A percentile compares a stretch with the other conserved stretches of the same genome.
phyloP scores from a whole-genome alignment of 1,284 basidiomycete genomes.

The Heliocybe sulcata region DNA sequence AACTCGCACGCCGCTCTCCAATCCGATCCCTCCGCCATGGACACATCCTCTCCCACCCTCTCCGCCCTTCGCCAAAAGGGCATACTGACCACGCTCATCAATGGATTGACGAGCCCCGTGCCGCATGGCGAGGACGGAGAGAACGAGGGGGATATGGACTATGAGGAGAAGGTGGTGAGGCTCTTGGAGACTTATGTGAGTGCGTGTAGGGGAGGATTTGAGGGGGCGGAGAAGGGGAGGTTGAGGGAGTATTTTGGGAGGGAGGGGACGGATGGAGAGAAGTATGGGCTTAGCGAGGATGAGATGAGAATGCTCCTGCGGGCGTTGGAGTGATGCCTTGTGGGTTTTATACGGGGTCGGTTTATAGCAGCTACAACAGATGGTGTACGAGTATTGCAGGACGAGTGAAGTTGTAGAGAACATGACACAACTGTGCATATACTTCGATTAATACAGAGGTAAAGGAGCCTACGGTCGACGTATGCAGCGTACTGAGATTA shows the following conservation, averaged over 20 bases:
- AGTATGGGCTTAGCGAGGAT: not conserved
- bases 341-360: not conserved
- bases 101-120: conserved; percentile 40
- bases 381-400: too few species aligned
- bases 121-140: conserved; percentile 70
- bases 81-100: conserved; percentile 34
- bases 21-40: conserved; percentile 36
- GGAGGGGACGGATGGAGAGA: not conserved
- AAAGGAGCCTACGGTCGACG: too few species aligned
- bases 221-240: conserved; percentile 30
- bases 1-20: conserved; percentile 65
- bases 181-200: conserved; percentile 53
- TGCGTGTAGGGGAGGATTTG: conserved; percentile 33
- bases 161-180: conserved; percentile 75
- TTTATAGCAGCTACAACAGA: too few species aligned
- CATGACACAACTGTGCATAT: too few species aligned
- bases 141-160: conserved; percentile 63
- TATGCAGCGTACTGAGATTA: too few species aligned
- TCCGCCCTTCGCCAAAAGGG: conserved; percentile 37
- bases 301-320: not conserved
- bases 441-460: too few species aligned
- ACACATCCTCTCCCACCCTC: conserved; percentile 41
- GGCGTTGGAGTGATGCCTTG: not conserved
- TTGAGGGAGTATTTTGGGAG: conserved; percentile 27
- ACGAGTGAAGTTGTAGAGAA: too few species aligned